Percentiles rank a stretch among this genome's conserved stretches.
These are phyloP conservation scores for Leccinum barrowsii DNA, from an alignment of 768 basidiomycete genomes.

Conservation along the genomic window DNA sequence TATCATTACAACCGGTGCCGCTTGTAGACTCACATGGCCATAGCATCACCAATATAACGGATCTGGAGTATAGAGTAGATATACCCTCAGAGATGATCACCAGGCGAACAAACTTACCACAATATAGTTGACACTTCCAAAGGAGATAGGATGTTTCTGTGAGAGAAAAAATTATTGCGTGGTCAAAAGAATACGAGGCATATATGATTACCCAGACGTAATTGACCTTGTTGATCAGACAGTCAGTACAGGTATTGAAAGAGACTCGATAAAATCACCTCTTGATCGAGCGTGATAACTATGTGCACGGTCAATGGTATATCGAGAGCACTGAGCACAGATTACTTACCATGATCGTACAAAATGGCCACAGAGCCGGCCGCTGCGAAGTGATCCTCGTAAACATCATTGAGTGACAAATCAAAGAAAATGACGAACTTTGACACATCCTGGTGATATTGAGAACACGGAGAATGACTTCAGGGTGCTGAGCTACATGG, in stretches of 20 bases:
- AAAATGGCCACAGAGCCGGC: neutral
- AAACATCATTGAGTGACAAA: neutral
- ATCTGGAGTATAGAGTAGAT: neutral
- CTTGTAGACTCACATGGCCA: constrained; percentile 8
- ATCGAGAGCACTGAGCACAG: neutral
- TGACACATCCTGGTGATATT: neutral
- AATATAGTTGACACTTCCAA: constrained; percentile 19
- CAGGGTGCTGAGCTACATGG: neutral
- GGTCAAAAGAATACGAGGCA: neutral
- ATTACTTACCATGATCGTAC: neutral
- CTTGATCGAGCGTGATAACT: constrained; percentile 8
- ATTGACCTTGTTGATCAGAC: neutral
- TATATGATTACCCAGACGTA: neutral
- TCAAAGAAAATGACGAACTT: neutral
- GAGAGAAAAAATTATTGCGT: neutral
- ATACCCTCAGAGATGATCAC: neutral
- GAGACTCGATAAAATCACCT: neutral
- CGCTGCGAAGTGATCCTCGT: neutral
- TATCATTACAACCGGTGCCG: neutral
- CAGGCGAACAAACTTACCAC: neutral
- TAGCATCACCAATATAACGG: constrained; percentile 10
- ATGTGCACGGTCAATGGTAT: neutral
- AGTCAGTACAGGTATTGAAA: neutral
- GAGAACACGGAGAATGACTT: neutral
- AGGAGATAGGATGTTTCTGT: constrained; percentile 7